Conservation (phyloP, 345 rosid genomes). For the Gynandropsis gynandra region DNA sequence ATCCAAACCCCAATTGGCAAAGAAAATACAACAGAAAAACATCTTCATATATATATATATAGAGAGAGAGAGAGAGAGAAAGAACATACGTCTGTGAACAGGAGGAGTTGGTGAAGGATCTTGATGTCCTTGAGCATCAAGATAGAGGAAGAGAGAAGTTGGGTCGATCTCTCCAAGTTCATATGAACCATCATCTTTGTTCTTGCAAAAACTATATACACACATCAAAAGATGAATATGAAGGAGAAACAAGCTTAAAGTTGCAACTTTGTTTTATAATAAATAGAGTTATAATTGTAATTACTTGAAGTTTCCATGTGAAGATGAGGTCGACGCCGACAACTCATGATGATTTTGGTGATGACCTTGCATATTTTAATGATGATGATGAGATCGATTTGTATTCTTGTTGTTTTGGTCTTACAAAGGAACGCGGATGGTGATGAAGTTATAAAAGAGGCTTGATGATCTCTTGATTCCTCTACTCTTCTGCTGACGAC, state of each 20-base stretch:
- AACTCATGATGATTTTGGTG: slow-evolving; percentile 39
- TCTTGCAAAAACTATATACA: slow-evolving; percentile 18
- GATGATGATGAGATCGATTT: slow-evolving; percentile 24
- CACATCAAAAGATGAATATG: background rate
- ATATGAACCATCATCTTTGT: slow-evolving; percentile 42
- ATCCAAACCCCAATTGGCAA: slow-evolving; percentile 20
- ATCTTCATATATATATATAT: background rate
- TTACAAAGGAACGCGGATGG: slow-evolving; percentile 27
- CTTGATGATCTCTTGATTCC: slow-evolving; percentile 12
- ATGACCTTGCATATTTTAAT: slow-evolving; percentile 23
- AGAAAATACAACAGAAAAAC: slow-evolving; percentile 1
- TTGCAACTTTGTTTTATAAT: background rate
- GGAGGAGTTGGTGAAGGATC: slow-evolving; percentile 32
- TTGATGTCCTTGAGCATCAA: slow-evolving; percentile 74
- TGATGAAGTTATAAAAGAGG: slow-evolving; percentile 11
- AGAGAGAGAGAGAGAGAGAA: slow-evolving; percentile 15
- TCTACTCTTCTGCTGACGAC: background rate
- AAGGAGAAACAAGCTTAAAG: too few relatives aligned
- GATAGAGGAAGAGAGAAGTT: slow-evolving; percentile 74
- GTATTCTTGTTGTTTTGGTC: slow-evolving; percentile 32
- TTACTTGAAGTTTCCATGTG: slow-evolving; percentile 72
- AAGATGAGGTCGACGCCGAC: slow-evolving; percentile 28
- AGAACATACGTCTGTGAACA: slow-evolving; percentile 64
- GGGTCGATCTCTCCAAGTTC: slow-evolving; percentile 93
- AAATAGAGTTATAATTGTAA: background rate